Evolutionary conservation across 768 basidiomycete genomes (phyloP).

Genomic region (Steccherinum ochraceum): DNA sequence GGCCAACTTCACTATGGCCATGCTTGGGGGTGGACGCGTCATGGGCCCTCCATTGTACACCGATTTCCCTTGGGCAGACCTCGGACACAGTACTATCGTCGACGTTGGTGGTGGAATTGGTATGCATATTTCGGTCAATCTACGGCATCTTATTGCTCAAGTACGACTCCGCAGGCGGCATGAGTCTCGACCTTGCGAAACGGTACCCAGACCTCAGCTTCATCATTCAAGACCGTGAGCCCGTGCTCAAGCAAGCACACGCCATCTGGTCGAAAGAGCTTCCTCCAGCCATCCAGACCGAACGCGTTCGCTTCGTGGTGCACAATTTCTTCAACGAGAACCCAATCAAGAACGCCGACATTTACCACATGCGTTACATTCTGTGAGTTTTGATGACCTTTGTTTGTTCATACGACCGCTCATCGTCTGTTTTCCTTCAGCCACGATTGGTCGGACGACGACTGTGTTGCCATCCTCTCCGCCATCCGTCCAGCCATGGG

Average conservation of each 20-base stretch:
- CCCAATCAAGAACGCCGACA: slow-evolving; percentile 9
- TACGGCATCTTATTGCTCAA: background rate
- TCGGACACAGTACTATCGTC: slow-evolving; percentile 8
- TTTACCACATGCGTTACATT: slow-evolving; percentile 9
- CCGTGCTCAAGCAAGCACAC: slow-evolving; percentile 8
- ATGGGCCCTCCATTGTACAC: slow-evolving; percentile 2
- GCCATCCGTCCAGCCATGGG: slow-evolving; percentile 3
- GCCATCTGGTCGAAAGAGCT: slow-evolving; percentile 7
- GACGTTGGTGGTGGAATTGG: slow-evolving; percentile 13
- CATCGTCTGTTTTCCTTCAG: background rate
- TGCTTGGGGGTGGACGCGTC: slow-evolving; percentile 11
- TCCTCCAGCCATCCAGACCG: background rate
- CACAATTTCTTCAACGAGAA: slow-evolving; percentile 14
- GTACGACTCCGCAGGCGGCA: slow-evolving; percentile 5
- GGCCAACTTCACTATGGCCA: slow-evolving; percentile 9
- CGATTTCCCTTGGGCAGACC: slow-evolving; percentile 11
- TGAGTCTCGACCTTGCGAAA: slow-evolving; percentile 13
- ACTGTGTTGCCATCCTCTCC: slow-evolving; percentile 5
- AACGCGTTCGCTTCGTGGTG: slow-evolving; percentile 4
- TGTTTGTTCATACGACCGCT: background rate
- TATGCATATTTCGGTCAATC: background rate
- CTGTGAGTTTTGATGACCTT: slow-evolving; percentile 1
- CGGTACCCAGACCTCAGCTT: slow-evolving; percentile 12
- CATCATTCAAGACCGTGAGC: slow-evolving; percentile 16
- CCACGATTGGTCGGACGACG: slow-evolving; percentile 11